Percentiles rank a stretch among this genome's conserved stretches.
These are phyloP conservation scores for Pontederia crassipes DNA, from an alignment of 176 grass and related monocot genomes.

Conservation along the genomic window DNA sequence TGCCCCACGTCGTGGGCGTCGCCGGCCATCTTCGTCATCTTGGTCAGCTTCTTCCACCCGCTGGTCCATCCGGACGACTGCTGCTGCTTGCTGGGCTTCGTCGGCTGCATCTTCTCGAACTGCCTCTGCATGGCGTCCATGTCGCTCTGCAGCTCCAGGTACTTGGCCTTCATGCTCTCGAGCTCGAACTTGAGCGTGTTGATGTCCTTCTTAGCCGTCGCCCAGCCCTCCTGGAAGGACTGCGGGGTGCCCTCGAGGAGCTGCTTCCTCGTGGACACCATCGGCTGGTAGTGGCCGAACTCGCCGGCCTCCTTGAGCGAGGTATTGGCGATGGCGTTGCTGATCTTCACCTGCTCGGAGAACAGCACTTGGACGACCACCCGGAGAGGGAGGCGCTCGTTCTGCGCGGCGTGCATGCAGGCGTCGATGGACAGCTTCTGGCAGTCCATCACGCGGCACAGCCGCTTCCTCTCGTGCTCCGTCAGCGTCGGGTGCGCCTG, in stretches of 20 bases:
- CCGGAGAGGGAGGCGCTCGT: conserved; percentile 91
- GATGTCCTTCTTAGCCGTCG: conserved; percentile 96
- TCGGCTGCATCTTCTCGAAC: conserved; percentile 34
- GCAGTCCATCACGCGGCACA: conserved; percentile 98
- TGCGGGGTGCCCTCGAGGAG: conserved; percentile 84
- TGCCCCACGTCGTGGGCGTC: conserved; percentile 32
- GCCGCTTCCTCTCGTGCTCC: conserved; percentile 81
- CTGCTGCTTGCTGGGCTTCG: conserved; percentile 31
- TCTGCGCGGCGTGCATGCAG: conserved; percentile 96
- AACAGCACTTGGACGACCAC: conserved; percentile 98
- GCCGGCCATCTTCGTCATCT: conserved; percentile 67
- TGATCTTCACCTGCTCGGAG: conserved; percentile 96
- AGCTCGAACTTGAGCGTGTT: conserved; percentile 99
- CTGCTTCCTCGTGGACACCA: conserved; percentile 43
- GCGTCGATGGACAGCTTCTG: conserved; percentile 98
- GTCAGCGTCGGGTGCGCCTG: conserved; percentile 83
- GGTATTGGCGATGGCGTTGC: conserved; percentile 63
- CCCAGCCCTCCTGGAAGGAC: conserved; percentile 98
- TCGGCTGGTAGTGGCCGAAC: conserved; percentile 8
- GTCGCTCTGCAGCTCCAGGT: conserved; percentile 87
- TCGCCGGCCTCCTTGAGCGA: conserved; percentile 18
- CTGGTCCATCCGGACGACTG: conserved; percentile 63
- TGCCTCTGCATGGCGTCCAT: conserved; percentile 79
- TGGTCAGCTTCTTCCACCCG: conserved; percentile 75
- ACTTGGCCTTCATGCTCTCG: conserved; percentile 96